Evolutionary conservation across 306 rosid species (phyloP).

Genomic region (Casuarina glauca): DNA sequence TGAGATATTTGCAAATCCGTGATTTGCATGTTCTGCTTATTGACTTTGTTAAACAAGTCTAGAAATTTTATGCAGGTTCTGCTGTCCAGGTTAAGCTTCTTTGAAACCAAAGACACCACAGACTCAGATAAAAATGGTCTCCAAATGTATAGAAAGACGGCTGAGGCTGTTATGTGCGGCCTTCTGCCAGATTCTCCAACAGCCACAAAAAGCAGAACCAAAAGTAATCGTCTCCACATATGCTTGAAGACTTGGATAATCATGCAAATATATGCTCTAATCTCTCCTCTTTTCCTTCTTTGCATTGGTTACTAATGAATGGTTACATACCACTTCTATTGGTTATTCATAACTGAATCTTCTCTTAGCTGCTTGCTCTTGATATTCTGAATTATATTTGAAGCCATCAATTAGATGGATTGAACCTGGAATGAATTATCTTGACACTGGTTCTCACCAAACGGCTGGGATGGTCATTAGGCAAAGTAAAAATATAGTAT

Average conservation of each 20-base stretch:
- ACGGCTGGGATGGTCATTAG: neutral
- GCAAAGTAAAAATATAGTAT: neutral
- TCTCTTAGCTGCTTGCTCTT: neutral
- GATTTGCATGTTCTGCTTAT: neutral
- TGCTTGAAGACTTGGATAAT: constrained; percentile 21
- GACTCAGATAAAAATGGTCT: constrained; percentile 47
- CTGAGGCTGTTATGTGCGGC: constrained; percentile 94
- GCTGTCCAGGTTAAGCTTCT: constrained; percentile 81
- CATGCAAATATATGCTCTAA: neutral
- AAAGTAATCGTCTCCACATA: constrained; percentile 51
- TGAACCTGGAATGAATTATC: neutral
- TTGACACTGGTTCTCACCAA: neutral
- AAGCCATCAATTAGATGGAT: neutral
- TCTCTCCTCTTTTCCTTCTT: constrained; percentile 16
- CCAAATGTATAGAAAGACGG: constrained; percentile 61
- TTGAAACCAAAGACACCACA: constrained; percentile 54
- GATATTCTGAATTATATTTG: neutral
- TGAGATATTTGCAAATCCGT: neutral
- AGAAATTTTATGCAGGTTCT: constrained; percentile 66
- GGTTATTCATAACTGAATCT: neutral
- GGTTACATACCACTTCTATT: neutral
- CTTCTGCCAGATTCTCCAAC: constrained; percentile 89
- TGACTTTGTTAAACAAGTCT: constrained; percentile 9
- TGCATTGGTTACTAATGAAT: constrained; percentile 1
- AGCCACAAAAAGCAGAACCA: constrained; percentile 82